A percentile compares a stretch with the other conserved stretches of the same genome.
These are phyloP conservation scores for Chloroidium sp. DNA, from an alignment of 163 green algal genomes.

Conservation along the genomic window DNA sequence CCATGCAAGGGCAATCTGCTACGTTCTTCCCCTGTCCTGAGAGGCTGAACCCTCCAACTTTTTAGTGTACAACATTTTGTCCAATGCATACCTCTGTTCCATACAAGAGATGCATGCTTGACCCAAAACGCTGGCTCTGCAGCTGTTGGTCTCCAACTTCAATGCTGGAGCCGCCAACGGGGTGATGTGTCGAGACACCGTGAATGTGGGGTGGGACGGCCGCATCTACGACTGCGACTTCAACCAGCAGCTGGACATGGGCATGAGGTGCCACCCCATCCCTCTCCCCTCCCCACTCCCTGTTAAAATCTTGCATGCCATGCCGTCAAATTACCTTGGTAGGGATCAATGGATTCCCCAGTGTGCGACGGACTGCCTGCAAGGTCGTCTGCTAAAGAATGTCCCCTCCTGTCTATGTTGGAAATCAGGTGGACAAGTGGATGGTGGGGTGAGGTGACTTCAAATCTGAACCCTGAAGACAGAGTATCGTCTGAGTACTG, in stretches of 20 bases:
- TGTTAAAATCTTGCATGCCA: neutral
- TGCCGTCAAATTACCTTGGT: neutral
- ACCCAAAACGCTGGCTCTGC: neutral
- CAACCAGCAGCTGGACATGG: conserved; percentile 95
- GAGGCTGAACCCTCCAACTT: no score
- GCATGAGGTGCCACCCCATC: conserved; percentile 24
- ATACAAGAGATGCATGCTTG: neutral
- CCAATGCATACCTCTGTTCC: neutral
- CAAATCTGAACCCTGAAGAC: no score
- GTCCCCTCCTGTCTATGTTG: no score
- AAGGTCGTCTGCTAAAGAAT: no score
- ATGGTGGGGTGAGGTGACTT: no score
- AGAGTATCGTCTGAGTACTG: no score
- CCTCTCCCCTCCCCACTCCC: neutral
- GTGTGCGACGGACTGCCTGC: no score
- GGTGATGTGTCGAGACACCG: conserved; percentile 75
- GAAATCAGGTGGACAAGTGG: no score
- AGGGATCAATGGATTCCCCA: neutral
- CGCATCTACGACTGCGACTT: conserved; percentile 95
- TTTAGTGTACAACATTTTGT: neutral
- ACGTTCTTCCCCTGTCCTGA: no score
- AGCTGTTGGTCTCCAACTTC: conserved; percentile 79
- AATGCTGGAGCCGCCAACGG: conserved; percentile 66
- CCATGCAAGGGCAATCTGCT: no score
- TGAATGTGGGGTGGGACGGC: conserved; percentile 84